phyloP scores from a whole-genome alignment of 192 early-diverging fungal genomes.

The Gaertneriomyces semiglobifer region DNA sequence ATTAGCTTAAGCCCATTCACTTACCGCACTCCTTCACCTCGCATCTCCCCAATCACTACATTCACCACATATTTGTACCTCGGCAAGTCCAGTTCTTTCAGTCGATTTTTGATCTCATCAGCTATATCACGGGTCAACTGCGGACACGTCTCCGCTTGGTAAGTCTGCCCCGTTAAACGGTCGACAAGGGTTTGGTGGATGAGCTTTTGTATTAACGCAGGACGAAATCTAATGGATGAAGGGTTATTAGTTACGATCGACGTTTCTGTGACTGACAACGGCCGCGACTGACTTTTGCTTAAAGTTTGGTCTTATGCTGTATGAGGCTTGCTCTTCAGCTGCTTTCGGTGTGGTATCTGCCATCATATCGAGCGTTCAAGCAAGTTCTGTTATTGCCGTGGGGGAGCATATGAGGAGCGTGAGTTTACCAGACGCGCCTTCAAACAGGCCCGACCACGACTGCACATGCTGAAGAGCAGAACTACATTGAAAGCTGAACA shows the following conservation, averaged over 20 bases:
- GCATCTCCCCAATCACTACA: slow-evolving; percentile 59
- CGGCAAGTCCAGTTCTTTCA: slow-evolving; percentile 52
- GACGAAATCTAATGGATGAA: slow-evolving; percentile 45
- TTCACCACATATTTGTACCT: slow-evolving; percentile 61
- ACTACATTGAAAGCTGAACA: too few species aligned
- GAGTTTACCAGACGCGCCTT: too few species aligned
- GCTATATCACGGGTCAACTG: slow-evolving; percentile 54
- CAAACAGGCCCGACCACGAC: too few species aligned
- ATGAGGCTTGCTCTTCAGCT: slow-evolving; percentile 19
- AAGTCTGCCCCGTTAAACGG: slow-evolving; percentile 41
- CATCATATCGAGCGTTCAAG: neutral
- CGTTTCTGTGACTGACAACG: neutral
- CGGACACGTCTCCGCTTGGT: slow-evolving; percentile 51
- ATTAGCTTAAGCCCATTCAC: slow-evolving; percentile 1
- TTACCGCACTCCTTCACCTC: slow-evolving; percentile 57
- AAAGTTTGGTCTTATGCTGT: slow-evolving; percentile 56
- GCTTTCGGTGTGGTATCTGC: neutral
- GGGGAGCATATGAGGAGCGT: too few species aligned
- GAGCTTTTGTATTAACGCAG: slow-evolving; percentile 39
- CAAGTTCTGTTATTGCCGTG: too few species aligned
- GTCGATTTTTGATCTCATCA: slow-evolving; percentile 56
- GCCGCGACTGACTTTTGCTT: slow-evolving; percentile 49
- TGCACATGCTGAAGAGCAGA: too few species aligned
- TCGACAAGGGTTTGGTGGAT: slow-evolving; percentile 50
- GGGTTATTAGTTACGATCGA: neutral